Percentiles rank a stretch among this genome's conserved stretches.
Evolutionary conservation across 768 basidiomycete species (phyloP).

Genomic region (Tephrocybe sp.): DNA sequence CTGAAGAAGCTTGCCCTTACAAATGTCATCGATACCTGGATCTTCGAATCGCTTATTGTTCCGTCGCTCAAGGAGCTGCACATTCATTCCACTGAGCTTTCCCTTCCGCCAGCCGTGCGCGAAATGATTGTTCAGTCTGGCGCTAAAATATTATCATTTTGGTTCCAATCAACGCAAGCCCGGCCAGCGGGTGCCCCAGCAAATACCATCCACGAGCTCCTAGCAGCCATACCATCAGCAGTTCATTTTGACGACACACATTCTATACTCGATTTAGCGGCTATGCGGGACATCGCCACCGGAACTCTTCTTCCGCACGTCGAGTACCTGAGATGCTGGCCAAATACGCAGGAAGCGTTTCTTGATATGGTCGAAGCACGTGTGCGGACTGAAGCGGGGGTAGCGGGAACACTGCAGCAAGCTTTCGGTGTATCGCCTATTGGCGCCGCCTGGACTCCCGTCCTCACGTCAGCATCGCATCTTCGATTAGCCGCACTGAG

Average conservation of each 20-base stretch:
- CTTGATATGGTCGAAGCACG: constrained; percentile 8
- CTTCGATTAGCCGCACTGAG: background rate
- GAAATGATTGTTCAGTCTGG: constrained; percentile 2
- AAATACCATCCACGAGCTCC: background rate
- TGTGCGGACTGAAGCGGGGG: background rate
- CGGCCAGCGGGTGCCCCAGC: background rate
- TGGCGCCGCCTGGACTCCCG: background rate
- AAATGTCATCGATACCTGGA: constrained; percentile 4
- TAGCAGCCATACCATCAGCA: background rate
- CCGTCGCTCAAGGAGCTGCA: constrained; percentile 6
- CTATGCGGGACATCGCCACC: background rate
- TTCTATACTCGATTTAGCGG: constrained; percentile 1
- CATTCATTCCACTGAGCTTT: background rate
- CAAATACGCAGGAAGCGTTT: constrained; percentile 4
- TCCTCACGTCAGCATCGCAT: background rate
- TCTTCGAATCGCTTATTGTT: constrained; percentile 3
- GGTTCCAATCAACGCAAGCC: constrained; percentile 1
- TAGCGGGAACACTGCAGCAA: background rate
- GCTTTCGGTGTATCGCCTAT: constrained; percentile 4
- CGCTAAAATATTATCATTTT: background rate
- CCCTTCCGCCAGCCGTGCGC: constrained; percentile 1
- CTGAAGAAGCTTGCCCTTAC: constrained; percentile 3
- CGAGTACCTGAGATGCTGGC: constrained; percentile 3
- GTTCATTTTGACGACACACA: constrained; percentile 1
- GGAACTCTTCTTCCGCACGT: constrained; percentile 4